Evolutionary conservation across 306 rosid genomes (phyloP), one percentile per base, ranked within the genome.

Genomic region (Luffa aegyptiaca): DNA sequence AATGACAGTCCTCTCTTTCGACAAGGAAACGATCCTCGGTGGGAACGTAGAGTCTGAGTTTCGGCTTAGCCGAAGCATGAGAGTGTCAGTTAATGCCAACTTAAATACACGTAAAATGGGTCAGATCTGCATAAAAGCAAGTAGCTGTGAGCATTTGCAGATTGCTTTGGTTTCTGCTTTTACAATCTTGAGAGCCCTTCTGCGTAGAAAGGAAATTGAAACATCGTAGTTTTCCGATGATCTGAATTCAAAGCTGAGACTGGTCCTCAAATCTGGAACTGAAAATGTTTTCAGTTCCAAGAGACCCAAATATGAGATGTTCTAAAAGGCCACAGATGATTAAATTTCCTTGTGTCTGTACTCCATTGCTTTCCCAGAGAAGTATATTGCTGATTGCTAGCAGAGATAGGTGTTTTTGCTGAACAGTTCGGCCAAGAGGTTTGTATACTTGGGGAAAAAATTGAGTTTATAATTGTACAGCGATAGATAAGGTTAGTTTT

Each of bases 61-160:
- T 82, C 92, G 91, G 79, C 83, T 91, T 62, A 82, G 87, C 79
- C 86, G 94, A 80, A 88, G 82, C 88, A 58, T 85, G 86, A 91
- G 81, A 81, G 70, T 89, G 75, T 81, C 96, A 0, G 84, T 91
- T 46, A 89, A 89, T 82, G 96, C 93, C 79, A 91, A 90, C 88
- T 82, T 96, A 79, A 96, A 91, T 85, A 96, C 89, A 83, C 98
- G 86, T 66, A 88, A 88, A 82, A 96, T 91, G 98, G 99, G 99
- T 76, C 87, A 91, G 86, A 53, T 96, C 70, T 84, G 93, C 84
- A 79, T 93, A 36, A 96, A 91, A 82, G 81, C 78, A 13, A 90
- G 92, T 81, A 93, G 97, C 88, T 84, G 89, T 75, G 99, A 93
- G 83, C 92, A 93, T 88, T 82, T 91, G 83, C 99, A 88, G 69